Evolutionary conservation across 2,329 filamentous ascomycete species (phyloP), one percentile per base, ranked within the genome.

Genomic region (Alternaria tenuissima): DNA sequence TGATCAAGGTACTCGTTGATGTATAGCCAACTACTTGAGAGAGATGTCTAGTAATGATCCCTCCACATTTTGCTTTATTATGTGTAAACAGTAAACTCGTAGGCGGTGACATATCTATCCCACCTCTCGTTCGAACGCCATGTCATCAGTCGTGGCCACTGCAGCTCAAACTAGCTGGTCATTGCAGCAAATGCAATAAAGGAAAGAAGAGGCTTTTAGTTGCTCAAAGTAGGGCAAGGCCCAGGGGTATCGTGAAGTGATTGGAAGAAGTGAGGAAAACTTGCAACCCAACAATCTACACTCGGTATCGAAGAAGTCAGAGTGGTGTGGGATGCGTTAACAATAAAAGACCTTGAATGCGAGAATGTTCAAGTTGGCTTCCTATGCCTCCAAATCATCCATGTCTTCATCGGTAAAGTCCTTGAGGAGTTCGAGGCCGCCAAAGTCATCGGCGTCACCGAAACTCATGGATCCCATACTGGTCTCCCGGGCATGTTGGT

Each of bases 341-440:
- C 18, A 14, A 30, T 22, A 38, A 16, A 56, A 49, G 28, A 16
- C 22, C 34, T 39, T 16, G 32, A n/a, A 46, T 7, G 41, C 30
- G 20, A 58, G 38, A 20, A 52, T 47, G 22, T 14, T 7, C 26
- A 47, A n/a, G 32, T 30, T 47, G 39, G 26, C 38, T 52, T 54
- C 26, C 57, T 61, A 52, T 48, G 47, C 43, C 54, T 48, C 60
- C 57, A 62, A 16, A 9, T 67, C 60, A 14, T 68, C 62, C 62
- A 65, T 63, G 52, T 73, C 64, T 1, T 75, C 75, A 18, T 75
- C 68, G 34, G 73, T 71, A 26, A 70, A 70, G 34, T 76, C 65
- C 30, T 72, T 61, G 38, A 77, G 69, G n/a, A 77, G 63, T 26
- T 76, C 73, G n/a, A 77, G 67, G 5, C 71, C 74, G n/a, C 59